These are phyloP conservation scores for Kwoniella sp. DNA, from an alignment of 768 basidiomycete species.

Conservation along the genomic window DNA sequence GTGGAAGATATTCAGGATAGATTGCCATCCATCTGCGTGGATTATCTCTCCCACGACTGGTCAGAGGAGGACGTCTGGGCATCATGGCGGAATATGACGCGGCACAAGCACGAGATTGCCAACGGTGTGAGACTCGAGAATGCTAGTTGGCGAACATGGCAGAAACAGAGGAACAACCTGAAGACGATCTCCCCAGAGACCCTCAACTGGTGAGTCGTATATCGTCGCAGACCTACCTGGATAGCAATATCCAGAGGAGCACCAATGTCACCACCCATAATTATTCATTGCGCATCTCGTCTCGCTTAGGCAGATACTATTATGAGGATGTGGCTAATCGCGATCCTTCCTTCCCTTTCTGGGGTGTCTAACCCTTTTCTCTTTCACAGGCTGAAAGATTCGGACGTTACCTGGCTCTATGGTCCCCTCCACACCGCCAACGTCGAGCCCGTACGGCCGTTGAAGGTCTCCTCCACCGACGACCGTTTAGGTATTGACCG, in stretches of 20 bases:
- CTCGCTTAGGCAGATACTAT: neutral
- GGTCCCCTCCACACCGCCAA: conserved; percentile 90
- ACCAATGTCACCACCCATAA: no score
- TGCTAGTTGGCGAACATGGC: conserved; percentile 98
- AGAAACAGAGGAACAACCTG: conserved; percentile 96
- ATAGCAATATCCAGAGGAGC: no score
- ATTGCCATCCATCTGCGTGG: conserved; percentile 85
- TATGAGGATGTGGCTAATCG: conserved; percentile 2
- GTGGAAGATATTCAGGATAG: conserved; percentile 68
- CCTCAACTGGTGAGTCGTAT: conserved; percentile 80
- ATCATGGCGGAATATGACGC: conserved; percentile 97
- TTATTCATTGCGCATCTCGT: neutral
- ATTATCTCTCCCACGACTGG: conserved; percentile 98
- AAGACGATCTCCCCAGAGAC: conserved; percentile 95
- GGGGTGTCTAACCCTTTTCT: neutral
- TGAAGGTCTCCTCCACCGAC: conserved; percentile 62
- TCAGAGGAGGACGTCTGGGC: conserved; percentile 97
- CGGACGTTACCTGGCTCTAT: conserved; percentile 98
- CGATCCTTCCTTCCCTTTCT: conserved; percentile 1
- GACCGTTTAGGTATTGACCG: conserved; percentile 63
- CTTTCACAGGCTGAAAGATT: conserved; percentile 89
- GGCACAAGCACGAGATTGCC: conserved; percentile 96
- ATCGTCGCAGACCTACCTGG: conserved; percentile 3
- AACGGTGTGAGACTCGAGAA: conserved; percentile 95
- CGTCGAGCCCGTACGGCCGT: conserved; percentile 74